Evolutionary conservation across 2,329 filamentous ascomycete species (phyloP).

Genomic region (Tolypocladium ovalisporum): DNA sequence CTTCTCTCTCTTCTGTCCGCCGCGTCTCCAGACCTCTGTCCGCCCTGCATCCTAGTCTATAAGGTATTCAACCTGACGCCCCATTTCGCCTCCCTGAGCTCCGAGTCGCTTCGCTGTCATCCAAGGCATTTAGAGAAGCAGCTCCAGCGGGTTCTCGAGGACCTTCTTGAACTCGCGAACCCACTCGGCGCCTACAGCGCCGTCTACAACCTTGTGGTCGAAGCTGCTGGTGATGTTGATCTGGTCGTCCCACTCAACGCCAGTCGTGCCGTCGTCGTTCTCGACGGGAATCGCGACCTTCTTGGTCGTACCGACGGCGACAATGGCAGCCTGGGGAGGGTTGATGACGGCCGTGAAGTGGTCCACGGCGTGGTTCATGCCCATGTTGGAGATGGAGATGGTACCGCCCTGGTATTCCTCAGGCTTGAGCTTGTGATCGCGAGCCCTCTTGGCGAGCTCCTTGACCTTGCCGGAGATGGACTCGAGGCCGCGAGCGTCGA

Average conservation of each 20-base stretch:
- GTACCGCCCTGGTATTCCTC: slow-evolving; percentile 99
- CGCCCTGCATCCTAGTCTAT: slow-evolving; percentile 5
- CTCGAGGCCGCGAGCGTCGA: slow-evolving; percentile 76
- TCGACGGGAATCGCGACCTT: slow-evolving; percentile 88
- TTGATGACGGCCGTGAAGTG: slow-evolving; percentile 98
- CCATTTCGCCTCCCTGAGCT: background rate
- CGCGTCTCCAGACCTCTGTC: background rate
- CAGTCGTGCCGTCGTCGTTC: slow-evolving; percentile 66
- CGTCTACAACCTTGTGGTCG: slow-evolving; percentile 98
- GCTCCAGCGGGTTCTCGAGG: slow-evolving; percentile 90
- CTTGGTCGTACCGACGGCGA: slow-evolving; percentile 87
- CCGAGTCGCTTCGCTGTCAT: background rate
- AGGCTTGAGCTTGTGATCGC: slow-evolving; percentile 97
- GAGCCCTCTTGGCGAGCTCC: slow-evolving; percentile 90
- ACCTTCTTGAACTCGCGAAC: slow-evolving; percentile 96
- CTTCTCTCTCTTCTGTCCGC: background rate
- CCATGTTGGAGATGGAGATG: slow-evolving; percentile 99
- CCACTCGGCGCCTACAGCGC: slow-evolving; percentile 92
- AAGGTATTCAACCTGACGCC: slow-evolving; percentile 6
- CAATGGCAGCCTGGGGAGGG: slow-evolving; percentile 90
- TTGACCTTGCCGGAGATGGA: slow-evolving; percentile 85
- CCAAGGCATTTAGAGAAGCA: slow-evolving; percentile 59
- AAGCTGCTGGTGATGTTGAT: slow-evolving; percentile 92
- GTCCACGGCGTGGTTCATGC: slow-evolving; percentile 95
- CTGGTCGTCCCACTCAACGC: slow-evolving; percentile 90